phyloP scores from a whole-genome alignment of 345 rosid species.

The Pugionium cornutum region DNA sequence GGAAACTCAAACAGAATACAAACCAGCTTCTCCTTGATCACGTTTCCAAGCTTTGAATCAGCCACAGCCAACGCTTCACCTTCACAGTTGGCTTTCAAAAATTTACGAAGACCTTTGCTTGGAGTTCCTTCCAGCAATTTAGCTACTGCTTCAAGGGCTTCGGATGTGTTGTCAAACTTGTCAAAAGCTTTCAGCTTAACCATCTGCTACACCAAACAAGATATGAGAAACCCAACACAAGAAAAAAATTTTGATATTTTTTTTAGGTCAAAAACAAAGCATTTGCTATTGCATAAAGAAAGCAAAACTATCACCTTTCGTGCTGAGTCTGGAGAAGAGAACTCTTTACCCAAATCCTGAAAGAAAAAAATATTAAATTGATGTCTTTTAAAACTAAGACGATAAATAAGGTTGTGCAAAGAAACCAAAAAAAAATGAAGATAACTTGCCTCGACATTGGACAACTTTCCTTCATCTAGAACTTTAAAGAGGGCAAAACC shows the following conservation, averaged over 20 bases:
- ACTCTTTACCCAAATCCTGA: slow-evolving; percentile 68
- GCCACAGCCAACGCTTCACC: slow-evolving; percentile 76
- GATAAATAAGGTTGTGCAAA: neutral
- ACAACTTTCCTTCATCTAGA: slow-evolving; percentile 62
- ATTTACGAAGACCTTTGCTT: slow-evolving; percentile 74
- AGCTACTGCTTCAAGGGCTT: slow-evolving; percentile 76
- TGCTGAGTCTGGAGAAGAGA: slow-evolving; percentile 56
- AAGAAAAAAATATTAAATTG: neutral
- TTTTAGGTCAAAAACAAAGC: too few species aligned
- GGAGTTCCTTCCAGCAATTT: slow-evolving; percentile 69
- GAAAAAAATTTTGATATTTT: too few species aligned
- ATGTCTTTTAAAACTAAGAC: neutral
- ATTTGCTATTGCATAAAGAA: neutral
- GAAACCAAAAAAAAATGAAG: neutral
- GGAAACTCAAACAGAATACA: slow-evolving; percentile 4
- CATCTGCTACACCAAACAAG: slow-evolving; percentile 41
- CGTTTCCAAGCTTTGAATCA: slow-evolving; percentile 91
- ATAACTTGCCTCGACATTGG: slow-evolving; percentile 61
- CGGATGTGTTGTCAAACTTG: slow-evolving; percentile 85
- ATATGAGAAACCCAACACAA: neutral
- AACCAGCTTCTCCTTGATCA: slow-evolving; percentile 85
- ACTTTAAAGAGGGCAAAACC: slow-evolving; percentile 74
- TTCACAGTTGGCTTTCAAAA: slow-evolving; percentile 64
- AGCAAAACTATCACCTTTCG: slow-evolving; percentile 49
- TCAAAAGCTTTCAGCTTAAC: slow-evolving; percentile 82